Conservation (phyloP, 805 yeast genomes). For the Candida michaelii region DNA sequence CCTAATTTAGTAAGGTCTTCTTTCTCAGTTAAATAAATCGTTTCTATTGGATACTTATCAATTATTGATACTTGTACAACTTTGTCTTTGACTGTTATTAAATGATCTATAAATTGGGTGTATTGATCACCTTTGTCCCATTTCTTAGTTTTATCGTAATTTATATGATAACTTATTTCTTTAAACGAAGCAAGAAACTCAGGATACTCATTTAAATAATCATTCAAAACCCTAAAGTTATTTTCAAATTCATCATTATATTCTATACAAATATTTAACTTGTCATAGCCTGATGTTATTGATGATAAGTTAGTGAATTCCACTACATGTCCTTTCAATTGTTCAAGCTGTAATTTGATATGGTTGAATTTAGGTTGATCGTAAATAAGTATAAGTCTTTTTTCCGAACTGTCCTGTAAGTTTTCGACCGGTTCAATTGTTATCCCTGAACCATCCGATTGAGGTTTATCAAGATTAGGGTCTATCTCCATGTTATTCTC, state of each 20-base stretch:
- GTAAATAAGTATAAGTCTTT: constrained; percentile 20
- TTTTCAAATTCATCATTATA: constrained; percentile 29
- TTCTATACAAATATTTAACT: constrained; percentile 31
- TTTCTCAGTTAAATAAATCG: constrained; percentile 32
- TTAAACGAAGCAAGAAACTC: constrained; percentile 16
- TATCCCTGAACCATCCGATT: too few relatives aligned
- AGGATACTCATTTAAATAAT: constrained; percentile 21
- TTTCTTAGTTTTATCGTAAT: constrained; percentile 34
- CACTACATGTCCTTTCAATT: constrained; percentile 19
- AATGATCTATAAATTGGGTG: constrained; percentile 20
- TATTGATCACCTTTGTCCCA: constrained; percentile 27
- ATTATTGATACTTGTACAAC: constrained; percentile 41
- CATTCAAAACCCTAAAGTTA: constrained; percentile 21
- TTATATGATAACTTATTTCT: constrained; percentile 35
- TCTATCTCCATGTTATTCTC: constrained; percentile 11
- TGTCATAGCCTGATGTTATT: constrained; percentile 14
- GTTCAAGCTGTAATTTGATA: constrained; percentile 26
- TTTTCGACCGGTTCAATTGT: too few relatives aligned
- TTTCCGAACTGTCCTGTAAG: too few relatives aligned
- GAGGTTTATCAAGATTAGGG: constrained; percentile 4
- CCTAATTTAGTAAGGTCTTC: constrained; percentile 32
- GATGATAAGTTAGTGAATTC: constrained; percentile 3
- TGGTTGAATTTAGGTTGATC: constrained; percentile 26
- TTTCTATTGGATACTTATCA: constrained; percentile 20
- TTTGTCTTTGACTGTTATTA: constrained; percentile 26